Conservation (phyloP, 1,284 basidiomycete genomes). For the Moesziomyces sp. region DNA sequence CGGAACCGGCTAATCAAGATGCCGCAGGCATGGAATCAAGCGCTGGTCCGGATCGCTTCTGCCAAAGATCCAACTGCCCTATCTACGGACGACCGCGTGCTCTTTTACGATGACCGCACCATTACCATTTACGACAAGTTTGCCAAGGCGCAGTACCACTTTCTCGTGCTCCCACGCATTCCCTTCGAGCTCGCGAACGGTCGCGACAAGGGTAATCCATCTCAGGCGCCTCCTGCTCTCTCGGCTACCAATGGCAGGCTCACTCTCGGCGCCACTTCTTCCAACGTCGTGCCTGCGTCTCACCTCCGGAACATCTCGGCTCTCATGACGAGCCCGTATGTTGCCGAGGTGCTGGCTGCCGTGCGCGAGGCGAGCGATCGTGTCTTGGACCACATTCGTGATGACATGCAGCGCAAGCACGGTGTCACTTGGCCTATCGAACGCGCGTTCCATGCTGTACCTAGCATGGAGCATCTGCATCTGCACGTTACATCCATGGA, state of each 20-base stretch:
- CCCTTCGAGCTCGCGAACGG: conserved; percentile 18
- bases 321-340: conserved; percentile 54
- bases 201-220: not conserved
- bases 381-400: conserved; percentile 73
- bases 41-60: conserved; percentile 36
- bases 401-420: conserved; percentile 79
- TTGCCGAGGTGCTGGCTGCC: conserved; percentile 39
- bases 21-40: conserved; percentile 28
- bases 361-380: conserved; percentile 37
- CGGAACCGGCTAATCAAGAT: conserved; percentile 7
- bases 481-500: conserved; percentile 78
- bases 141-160: conserved; percentile 74
- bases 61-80: conserved; percentile 21
- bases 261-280: conserved; percentile 29
- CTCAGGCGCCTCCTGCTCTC: conserved; percentile 12
- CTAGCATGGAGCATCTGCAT: conserved; percentile 70
- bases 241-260: conserved; percentile 42
- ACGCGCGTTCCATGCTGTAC: conserved; percentile 85
- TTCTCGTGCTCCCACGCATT: conserved; percentile 50
- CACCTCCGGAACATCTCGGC: conserved; percentile 48
- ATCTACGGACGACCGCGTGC: conserved; percentile 71
- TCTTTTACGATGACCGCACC: conserved; percentile 74
- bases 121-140: conserved; percentile 85
- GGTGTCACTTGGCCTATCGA: conserved; percentile 50
- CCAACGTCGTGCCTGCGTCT: conserved; percentile 37